Evolutionary conservation across 2,329 filamentous ascomycete species (phyloP).

Genomic region (Hypoxylon sp.): DNA sequence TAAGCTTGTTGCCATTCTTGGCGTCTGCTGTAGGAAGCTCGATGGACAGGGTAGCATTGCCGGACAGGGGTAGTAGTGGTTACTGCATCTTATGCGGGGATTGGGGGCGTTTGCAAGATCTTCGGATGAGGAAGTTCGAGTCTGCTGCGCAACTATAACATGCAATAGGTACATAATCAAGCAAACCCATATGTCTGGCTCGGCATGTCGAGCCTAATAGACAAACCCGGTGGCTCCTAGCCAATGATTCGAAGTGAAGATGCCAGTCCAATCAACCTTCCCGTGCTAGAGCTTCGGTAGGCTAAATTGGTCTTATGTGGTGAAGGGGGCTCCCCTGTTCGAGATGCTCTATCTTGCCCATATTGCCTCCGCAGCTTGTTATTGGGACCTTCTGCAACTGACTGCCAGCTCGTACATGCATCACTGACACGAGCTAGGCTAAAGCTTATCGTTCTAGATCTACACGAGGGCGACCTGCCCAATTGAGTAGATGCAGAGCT

Average conservation of each 20-base stretch:
- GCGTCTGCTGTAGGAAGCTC: conserved; percentile 43
- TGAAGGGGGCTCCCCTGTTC: conserved; percentile 21
- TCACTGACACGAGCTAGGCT: conserved; percentile 34
- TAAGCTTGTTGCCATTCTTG: conserved; percentile 22
- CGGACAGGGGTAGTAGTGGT: conserved; percentile 29
- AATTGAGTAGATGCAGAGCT: conserved; percentile 38
- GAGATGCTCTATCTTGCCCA: conserved; percentile 12
- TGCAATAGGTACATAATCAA: conserved; percentile 16
- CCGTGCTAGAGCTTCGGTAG: conserved; percentile 28
- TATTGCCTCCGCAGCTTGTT: conserved; percentile 19
- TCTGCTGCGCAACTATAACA: conserved; percentile 12
- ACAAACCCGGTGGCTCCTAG: conserved; percentile 3
- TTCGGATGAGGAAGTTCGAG: conserved; percentile 32
- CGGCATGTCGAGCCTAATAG: conserved; percentile 27
- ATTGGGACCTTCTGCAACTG: conserved; percentile 42
- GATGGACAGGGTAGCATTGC: conserved; percentile 34
- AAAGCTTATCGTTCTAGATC: conserved; percentile 42
- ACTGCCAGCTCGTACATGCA: conserved; percentile 26
- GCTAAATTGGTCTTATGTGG: conserved; percentile 38
- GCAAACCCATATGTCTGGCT: conserved; percentile 20
- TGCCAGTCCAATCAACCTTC: conserved; percentile 18
- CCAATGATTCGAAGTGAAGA: conserved; percentile 23
- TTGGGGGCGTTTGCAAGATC: conserved; percentile 22
- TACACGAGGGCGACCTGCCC: conserved; percentile 38
- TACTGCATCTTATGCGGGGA: conserved; percentile 25